Percentiles rank a stretch among this genome's conserved stretches.
These are phyloP conservation scores for Eucalyptus pauciflora DNA, from an alignment of 345 rosid genomes.

Conservation along the genomic window DNA sequence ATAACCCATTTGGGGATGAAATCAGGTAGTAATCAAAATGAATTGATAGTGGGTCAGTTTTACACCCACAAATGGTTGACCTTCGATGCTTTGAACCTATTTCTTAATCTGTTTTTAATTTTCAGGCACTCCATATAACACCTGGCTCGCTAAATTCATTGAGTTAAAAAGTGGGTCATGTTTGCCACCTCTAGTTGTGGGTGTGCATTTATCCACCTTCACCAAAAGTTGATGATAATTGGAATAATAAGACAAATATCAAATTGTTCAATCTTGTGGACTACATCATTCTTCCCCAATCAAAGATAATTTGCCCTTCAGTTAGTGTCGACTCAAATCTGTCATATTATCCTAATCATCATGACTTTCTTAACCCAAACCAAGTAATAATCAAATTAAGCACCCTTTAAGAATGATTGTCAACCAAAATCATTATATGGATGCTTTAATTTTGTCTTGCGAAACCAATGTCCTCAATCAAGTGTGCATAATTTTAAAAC, in stretches of 20 bases:
- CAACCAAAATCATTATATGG: background rate
- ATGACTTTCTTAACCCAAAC: background rate
- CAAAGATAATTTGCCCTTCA: background rate
- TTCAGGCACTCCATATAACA: background rate
- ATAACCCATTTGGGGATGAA: background rate
- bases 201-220: background rate
- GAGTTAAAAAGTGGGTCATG: background rate
- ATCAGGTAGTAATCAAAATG: background rate
- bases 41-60: background rate
- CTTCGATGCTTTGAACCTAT: background rate
- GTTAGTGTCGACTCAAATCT: background rate
- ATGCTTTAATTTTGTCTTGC: background rate
- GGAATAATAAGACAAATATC: background rate
- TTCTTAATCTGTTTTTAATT: background rate
- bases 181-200: background rate
- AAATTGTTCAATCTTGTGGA: background rate
- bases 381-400: background rate
- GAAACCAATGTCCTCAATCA: background rate
- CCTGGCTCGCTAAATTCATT: background rate
- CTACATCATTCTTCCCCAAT: background rate
- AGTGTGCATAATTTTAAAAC: background rate
- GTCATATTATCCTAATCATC: background rate
- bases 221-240: background rate
- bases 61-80: background rate
- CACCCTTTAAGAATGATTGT: background rate